Evolutionary conservation across 2,329 filamentous ascomycete species (phyloP).

Genomic region (Phaeoacremonium minimum): DNA sequence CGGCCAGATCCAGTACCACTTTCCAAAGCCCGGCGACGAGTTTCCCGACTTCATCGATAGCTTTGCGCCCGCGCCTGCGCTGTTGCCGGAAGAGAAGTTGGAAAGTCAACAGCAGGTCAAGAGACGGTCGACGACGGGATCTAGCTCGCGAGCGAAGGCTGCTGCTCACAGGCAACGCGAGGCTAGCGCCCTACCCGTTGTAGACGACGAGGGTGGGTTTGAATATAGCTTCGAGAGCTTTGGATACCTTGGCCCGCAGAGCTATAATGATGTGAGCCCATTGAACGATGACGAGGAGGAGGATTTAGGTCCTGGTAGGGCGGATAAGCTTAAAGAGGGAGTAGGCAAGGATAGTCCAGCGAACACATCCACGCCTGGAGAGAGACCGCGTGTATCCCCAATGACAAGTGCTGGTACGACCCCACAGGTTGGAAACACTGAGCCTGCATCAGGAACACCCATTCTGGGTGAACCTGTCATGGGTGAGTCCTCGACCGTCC

Average conservation of each 20-base stretch:
- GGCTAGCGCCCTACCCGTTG: slow-evolving; percentile 17
- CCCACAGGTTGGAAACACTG: slow-evolving; percentile 14
- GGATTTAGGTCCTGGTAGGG: slow-evolving; percentile 19
- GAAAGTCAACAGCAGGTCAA: slow-evolving; percentile 47
- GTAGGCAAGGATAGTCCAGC: not conserved
- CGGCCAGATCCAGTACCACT: slow-evolving; percentile 50
- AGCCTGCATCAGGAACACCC: slow-evolving; percentile 11
- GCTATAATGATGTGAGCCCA: slow-evolving; percentile 40
- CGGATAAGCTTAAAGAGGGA: slow-evolving; percentile 14
- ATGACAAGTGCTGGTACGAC: slow-evolving; percentile 18
- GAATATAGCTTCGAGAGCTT: slow-evolving; percentile 50
- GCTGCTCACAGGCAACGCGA: not conserved
- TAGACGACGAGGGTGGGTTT: slow-evolving; percentile 25
- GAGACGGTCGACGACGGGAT: slow-evolving; percentile 21
- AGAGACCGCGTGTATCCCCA: slow-evolving; percentile 15
- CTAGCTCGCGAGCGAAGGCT: slow-evolving; percentile 4
- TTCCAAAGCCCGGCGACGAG: slow-evolving; percentile 53
- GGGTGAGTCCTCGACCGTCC: not conserved
- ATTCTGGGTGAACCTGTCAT: slow-evolving; percentile 4
- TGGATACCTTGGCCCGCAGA: slow-evolving; percentile 46
- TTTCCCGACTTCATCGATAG: slow-evolving; percentile 46
- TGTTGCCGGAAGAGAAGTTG: slow-evolving; percentile 48
- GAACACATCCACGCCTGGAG: not conserved
- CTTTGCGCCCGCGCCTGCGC: slow-evolving; percentile 25
- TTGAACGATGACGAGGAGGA: slow-evolving; percentile 30